phyloP scores from a whole-genome alignment of 2,329 filamentous ascomycete species.

The Xenoacremonium recifei region DNA sequence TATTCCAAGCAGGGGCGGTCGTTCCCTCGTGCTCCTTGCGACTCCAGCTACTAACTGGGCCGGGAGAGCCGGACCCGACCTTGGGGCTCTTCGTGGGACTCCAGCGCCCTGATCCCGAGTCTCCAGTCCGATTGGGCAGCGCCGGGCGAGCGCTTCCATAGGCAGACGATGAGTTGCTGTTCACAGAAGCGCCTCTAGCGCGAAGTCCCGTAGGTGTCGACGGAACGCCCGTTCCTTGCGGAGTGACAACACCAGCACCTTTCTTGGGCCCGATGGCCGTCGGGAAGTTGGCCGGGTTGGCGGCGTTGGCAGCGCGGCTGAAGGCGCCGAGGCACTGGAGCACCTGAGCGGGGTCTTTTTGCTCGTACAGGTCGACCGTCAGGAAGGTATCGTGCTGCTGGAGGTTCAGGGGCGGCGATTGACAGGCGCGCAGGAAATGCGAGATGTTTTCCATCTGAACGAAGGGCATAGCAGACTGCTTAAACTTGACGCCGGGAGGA shows the following conservation, averaged over 20 bases:
- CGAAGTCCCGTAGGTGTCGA: conserved; percentile 46
- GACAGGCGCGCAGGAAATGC: conserved; percentile 87
- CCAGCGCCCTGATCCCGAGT: conserved; percentile 53
- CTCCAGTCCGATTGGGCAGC: conserved; percentile 52
- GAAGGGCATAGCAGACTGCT: conserved; percentile 92
- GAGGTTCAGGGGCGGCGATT: conserved; percentile 79
- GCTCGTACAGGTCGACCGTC: conserved; percentile 93
- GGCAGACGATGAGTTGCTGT: conserved; percentile 57
- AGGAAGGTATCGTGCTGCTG: conserved; percentile 94
- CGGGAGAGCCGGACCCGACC: conserved; percentile 52
- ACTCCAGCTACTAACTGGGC: conserved; percentile 81
- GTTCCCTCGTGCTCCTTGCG: conserved; percentile 76
- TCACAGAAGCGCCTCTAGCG: conserved; percentile 51
- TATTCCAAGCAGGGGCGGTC: conserved; percentile 94
- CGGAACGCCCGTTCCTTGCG: conserved; percentile 62
- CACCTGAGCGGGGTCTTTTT: conserved; percentile 94
- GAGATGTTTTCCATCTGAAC: conserved; percentile 99
- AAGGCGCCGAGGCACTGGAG: conserved; percentile 90
- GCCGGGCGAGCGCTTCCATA: conserved; percentile 38
- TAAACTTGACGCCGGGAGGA: conserved; percentile 81
- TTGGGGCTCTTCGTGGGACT: conserved; percentile 62
- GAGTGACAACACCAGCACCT: conserved; percentile 58
- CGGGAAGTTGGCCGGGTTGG: conserved; percentile 73
- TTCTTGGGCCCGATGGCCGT: conserved; percentile 72
- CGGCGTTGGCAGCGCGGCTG: conserved; percentile 76